Evolutionary conservation across 441 rosid species (phyloP).

Genomic region (Syzygium syzygioides): DNA sequence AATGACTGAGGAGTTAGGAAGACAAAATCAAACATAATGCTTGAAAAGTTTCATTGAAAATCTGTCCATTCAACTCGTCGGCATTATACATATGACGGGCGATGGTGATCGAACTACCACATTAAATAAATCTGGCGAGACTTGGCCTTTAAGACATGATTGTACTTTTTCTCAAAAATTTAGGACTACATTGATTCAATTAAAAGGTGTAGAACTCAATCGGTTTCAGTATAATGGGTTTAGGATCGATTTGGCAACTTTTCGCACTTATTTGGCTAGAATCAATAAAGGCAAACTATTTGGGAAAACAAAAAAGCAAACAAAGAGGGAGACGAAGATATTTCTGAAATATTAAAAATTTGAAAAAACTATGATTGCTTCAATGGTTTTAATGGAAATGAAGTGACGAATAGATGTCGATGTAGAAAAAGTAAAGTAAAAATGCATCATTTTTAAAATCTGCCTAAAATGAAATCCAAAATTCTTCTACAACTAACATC

Average conservation of each 20-base stretch:
- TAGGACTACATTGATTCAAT: not conserved
- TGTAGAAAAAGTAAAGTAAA: not conserved
- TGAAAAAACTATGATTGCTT: not conserved
- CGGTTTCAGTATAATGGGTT: not conserved
- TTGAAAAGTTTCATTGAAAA: not conserved
- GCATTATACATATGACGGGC: too few species aligned
- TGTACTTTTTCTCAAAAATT: not conserved
- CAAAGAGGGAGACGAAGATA: not conserved
- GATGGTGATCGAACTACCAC: not conserved
- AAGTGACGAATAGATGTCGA: not conserved
- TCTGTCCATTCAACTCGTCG: not conserved
- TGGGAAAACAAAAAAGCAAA: not conserved
- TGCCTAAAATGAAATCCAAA: too few species aligned
- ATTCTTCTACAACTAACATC: not conserved
- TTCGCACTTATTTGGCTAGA: not conserved
- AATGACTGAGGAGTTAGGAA: not conserved
- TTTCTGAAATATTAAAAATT: too few species aligned
- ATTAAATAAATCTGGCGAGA: too few species aligned
- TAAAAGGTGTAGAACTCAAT: not conserved
- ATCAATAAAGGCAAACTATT: too few species aligned
- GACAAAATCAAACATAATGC: not conserved
- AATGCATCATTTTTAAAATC: not conserved
- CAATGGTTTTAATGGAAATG: not conserved
- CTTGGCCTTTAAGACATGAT: not conserved
- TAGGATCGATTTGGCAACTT: too few species aligned